Evolutionary conservation across 1,139 yeast species (phyloP).

Genomic region (Nakaseomyces uthaithaninus): DNA sequence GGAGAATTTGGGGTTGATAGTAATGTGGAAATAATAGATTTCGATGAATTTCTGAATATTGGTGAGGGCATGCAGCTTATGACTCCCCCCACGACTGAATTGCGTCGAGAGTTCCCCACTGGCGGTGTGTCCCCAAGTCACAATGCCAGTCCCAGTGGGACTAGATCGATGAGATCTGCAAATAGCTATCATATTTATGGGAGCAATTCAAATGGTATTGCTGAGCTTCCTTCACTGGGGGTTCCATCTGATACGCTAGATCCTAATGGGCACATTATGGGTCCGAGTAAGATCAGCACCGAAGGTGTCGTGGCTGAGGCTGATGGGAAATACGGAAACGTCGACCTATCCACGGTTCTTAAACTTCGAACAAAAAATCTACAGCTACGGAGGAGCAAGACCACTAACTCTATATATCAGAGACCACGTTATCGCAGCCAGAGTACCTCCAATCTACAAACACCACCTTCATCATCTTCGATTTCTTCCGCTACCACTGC

Average conservation of each 20-base stretch:
- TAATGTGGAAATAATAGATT: constrained; percentile 1
- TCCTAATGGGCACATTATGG: neutral
- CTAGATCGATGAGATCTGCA: neutral
- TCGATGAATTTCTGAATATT: constrained; percentile 5
- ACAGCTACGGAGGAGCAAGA: neutral
- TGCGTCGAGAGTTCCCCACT: neutral
- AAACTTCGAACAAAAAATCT: constrained; percentile 5
- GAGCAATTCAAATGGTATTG: neutral
- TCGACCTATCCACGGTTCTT: constrained; percentile 3
- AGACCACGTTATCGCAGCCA: constrained; percentile 4
- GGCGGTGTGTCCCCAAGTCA: neutral
- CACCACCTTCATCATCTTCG: constrained; percentile 6
- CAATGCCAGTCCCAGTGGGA: neutral
- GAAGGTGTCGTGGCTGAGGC: neutral
- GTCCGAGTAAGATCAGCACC: neutral
- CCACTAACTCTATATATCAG: neutral
- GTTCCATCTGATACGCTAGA: neutral
- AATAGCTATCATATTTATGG: constrained; percentile 1
- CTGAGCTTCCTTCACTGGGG: neutral
- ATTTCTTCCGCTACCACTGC: neutral
- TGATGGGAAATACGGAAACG: neutral
- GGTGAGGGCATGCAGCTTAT: constrained; percentile 5
- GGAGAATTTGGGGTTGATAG: neutral
- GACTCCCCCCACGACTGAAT: constrained; percentile 3
- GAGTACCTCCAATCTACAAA: constrained; percentile 2